Evolutionary conservation across 225 moss, liverwort and hornwort genomes (phyloP).

Genomic region (Thuidium tamariscinum): DNA sequence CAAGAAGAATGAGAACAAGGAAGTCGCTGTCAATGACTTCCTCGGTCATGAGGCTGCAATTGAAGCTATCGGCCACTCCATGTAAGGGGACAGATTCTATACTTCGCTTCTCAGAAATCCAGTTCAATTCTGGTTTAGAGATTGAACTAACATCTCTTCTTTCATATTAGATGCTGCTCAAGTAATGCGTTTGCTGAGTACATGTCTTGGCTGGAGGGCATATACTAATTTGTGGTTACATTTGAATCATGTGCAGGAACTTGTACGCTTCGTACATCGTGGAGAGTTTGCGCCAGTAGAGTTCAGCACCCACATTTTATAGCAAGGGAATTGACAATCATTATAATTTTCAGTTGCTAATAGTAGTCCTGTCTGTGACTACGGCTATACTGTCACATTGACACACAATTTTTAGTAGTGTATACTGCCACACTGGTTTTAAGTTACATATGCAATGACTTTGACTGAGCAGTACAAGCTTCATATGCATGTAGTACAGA

Average conservation of each 20-base stretch:
- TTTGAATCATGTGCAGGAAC: constrained; percentile 42
- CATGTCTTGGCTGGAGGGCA: not conserved
- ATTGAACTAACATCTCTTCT: not conserved
- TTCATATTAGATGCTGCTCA: not conserved
- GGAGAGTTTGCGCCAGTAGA: constrained; percentile 76
- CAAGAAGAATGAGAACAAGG: constrained; percentile 96
- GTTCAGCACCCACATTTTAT: not conserved
- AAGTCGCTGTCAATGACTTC: constrained; percentile 78
- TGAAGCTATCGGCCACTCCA: constrained; percentile 73
- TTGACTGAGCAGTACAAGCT: not conserved
- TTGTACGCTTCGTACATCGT: constrained; percentile 89
- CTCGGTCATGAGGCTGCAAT: constrained; percentile 63
- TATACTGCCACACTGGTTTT: not conserved
- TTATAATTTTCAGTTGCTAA: not conserved
- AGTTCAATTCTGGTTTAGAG: not conserved
- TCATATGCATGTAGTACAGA: not conserved
- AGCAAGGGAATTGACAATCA: not conserved
- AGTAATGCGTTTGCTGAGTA: not conserved
- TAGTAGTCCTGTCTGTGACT: constrained; percentile 27
- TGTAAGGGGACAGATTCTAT: constrained; percentile 19
- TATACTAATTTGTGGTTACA: not conserved
- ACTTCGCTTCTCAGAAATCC: not conserved
- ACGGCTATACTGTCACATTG: constrained; percentile 15
- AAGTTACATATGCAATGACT: not conserved
- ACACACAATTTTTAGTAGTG: constrained; percentile 10